A percentile compares a stretch with the other conserved stretches of the same genome.
These are phyloP conservation scores for Sphaerostilbella broomeana DNA, from an alignment of 2,329 filamentous ascomycete genomes.

Conservation along the genomic window DNA sequence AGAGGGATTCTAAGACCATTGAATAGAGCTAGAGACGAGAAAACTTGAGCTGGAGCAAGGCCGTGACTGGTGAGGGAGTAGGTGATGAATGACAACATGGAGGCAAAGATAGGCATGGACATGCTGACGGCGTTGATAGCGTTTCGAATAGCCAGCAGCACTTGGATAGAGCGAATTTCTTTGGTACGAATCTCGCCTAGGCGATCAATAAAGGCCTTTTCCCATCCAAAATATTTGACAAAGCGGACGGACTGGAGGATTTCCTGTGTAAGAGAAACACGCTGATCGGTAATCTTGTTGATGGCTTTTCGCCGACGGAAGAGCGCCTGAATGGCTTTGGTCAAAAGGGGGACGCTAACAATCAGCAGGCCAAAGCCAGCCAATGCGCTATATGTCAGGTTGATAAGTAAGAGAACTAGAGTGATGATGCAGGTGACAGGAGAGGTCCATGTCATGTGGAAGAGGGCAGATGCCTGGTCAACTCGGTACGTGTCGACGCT, in stretches of 20 bases:
- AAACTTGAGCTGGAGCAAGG: slow-evolving; percentile 70
- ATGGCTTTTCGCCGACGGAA: slow-evolving; percentile 71
- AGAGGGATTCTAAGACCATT: slow-evolving; percentile 86
- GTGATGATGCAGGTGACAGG: slow-evolving; percentile 75
- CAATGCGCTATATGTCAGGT: slow-evolving; percentile 82
- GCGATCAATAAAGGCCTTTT: slow-evolving; percentile 74
- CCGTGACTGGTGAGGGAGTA: slow-evolving; percentile 59
- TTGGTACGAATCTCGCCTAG: slow-evolving; percentile 65
- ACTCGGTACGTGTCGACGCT: slow-evolving; percentile 91
- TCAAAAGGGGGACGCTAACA: slow-evolving; percentile 70
- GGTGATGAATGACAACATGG: slow-evolving; percentile 91
- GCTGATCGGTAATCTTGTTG: slow-evolving; percentile 90
- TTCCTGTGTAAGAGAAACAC: slow-evolving; percentile 86
- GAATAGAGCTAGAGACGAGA: slow-evolving; percentile 90
- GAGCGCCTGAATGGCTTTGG: slow-evolving; percentile 67
- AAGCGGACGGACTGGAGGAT: slow-evolving; percentile 87
- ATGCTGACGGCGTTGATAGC: slow-evolving; percentile 78
- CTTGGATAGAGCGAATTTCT: slow-evolving; percentile 80
- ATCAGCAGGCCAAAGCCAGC: slow-evolving; percentile 80
- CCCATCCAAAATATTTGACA: slow-evolving; percentile 97
- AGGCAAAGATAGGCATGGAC: slow-evolving; percentile 86
- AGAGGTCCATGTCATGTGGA: slow-evolving; percentile 87
- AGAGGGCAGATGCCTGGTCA: slow-evolving; percentile 79
- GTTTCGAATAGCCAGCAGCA: slow-evolving; percentile 75
- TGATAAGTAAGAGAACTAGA: slow-evolving; percentile 72